Conservation (phyloP, 345 rosid species). For the Corchorus capsularis region DNA sequence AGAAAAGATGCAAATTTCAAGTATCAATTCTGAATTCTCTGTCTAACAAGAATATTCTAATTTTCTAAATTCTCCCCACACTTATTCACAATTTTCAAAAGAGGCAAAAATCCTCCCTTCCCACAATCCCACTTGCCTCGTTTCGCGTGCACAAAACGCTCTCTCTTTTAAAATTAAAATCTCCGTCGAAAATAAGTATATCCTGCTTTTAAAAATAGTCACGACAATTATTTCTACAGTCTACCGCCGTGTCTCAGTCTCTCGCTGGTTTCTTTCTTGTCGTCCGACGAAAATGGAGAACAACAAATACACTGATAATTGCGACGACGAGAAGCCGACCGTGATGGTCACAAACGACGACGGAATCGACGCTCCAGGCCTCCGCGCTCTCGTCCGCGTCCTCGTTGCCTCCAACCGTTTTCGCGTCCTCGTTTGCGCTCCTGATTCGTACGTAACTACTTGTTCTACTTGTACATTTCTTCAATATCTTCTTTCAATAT, state of each 20-base stretch:
- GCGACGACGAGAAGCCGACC: constrained; percentile 38
- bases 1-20: too few species aligned
- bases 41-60: too few species aligned
- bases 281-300: constrained; percentile 30
- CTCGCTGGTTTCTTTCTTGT: neutral
- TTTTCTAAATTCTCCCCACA: too few species aligned
- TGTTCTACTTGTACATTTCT: neutral
- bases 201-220: too few species aligned
- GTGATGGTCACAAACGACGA: constrained; percentile 90
- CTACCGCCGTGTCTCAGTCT: neutral
- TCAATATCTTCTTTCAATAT: neutral
- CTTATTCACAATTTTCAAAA: too few species aligned
- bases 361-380: constrained; percentile 90
- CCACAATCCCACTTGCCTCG: too few species aligned
- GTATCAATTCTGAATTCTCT: too few species aligned
- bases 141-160: too few species aligned
- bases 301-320: neutral
- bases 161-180: too few species aligned
- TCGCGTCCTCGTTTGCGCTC: constrained; percentile 81
- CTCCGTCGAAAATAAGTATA: too few species aligned
- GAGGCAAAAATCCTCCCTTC: too few species aligned
- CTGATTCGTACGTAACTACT: constrained; percentile 63
- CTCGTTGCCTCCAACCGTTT: constrained; percentile 67
- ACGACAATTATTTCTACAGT: too few species aligned
- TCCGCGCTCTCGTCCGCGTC: constrained; percentile 65